Evolutionary conservation across 73 alveolate species (phyloP), one percentile per base, ranked within the genome.

Genomic region (Urostyla sp.): DNA sequence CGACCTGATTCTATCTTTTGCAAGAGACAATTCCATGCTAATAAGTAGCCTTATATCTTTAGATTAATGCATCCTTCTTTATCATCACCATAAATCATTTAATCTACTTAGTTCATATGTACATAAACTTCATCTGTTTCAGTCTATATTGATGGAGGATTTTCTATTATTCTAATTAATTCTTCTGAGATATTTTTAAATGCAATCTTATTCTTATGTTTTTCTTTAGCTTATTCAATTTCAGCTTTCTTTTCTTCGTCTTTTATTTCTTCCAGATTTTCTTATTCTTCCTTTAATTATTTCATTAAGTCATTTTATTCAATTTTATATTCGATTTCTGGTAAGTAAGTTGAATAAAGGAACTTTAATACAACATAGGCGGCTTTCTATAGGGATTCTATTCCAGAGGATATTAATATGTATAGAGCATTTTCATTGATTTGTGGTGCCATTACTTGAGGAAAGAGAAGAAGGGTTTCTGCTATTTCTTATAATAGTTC

Each of bases 11-110:
- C 61, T 15, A 83, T 73, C 76, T 83, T 83, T 16, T 54, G 72
- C 0, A 83, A 49, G 48, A 83, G 76, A 3, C 87, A 56, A 58
- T 83, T 72, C 92, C 87, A 83, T 0, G 91, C 85, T 28, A 81
- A 66, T 60, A 81, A 59, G 59, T 81, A 81, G 16, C 91, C 81
- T 54, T 30, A 81, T 24, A 81, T 37, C 18, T 81, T 60, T 21
- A 10, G 32, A 54, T 56, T 81, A 79, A 81, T 81, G 60, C 67
- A 34, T 52, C 72, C 79, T 30, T 72, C 67, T 49, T 45, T 49
- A 54, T 16, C 26, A 5, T 49, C 83, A 2, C 69, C 79, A 49
- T 46, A 69, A 20, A 69, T 69, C 1, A 69, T 21, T 7, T 67
- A 69, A 21, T 48, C 72, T 10, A 69, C 28, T 18, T 40, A 24